Evolutionary conservation across 2,329 filamentous ascomycete genomes (phyloP).

Genomic region (Aspergillus aculeatinus): DNA sequence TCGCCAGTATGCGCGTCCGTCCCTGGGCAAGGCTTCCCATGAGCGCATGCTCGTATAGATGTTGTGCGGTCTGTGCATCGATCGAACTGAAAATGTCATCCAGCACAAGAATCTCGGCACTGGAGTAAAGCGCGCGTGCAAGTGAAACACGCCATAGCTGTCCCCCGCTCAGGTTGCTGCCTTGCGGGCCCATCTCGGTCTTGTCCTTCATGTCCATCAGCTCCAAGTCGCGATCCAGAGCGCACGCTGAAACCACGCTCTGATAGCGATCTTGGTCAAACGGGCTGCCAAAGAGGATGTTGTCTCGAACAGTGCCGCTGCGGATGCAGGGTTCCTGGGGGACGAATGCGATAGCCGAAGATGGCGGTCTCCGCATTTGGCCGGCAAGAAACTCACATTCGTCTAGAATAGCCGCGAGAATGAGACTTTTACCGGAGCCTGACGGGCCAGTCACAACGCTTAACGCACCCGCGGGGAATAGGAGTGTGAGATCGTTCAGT

Average conservation of each 20-base stretch:
- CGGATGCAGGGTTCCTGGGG: slow-evolving; percentile 1
- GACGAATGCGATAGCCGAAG: background rate
- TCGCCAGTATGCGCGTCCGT: slow-evolving; percentile 1
- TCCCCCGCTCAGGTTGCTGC: slow-evolving; percentile 2
- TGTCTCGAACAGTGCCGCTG: slow-evolving; percentile 1
- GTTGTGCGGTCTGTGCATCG: slow-evolving; percentile 4
- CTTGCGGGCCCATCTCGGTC: background rate
- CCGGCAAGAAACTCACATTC: slow-evolving; percentile 2
- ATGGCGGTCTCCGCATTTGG: background rate
- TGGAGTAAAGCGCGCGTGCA: background rate
- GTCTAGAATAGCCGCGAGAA: background rate
- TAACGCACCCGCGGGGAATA: background rate
- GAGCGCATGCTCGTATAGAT: slow-evolving; percentile 1
- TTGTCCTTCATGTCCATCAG: background rate
- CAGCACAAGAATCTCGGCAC: background rate
- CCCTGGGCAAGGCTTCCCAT: slow-evolving; percentile 2
- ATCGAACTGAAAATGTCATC: slow-evolving; percentile 9
- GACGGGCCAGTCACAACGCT: slow-evolving; percentile 2
- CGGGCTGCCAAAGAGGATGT: background rate
- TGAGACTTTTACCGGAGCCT: slow-evolving; percentile 4
- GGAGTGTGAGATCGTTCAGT: background rate
- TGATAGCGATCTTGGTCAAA: slow-evolving; percentile 1
- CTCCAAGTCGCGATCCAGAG: background rate
- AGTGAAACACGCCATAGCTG: slow-evolving; percentile 3
- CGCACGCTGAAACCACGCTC: background rate